Evolutionary conservation across 225 moss, liverwort and hornwort species (phyloP), one percentile per base, ranked within the genome.

Genomic region (Climacium dendroides): DNA sequence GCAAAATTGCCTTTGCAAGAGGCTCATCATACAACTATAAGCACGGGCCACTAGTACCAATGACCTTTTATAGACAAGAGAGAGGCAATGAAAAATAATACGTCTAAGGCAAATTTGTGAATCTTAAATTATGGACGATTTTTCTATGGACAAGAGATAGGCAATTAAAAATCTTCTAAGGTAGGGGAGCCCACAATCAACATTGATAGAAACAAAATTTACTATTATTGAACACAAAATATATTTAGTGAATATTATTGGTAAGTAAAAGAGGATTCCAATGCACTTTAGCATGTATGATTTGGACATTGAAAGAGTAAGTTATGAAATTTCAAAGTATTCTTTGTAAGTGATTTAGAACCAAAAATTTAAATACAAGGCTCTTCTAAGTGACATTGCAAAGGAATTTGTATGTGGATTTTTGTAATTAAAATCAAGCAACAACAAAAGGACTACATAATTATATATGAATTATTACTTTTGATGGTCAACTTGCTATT

Each of bases 281-380:
- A 19, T 0, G 0, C 19, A 48, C 7, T 30, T 30, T 48, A 48
- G 19, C 1, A 32, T 32, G 32, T 13, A 74, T 50, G 12, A 48
- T 30, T 74, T 74, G 12, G 8, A 50, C 13, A 34, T 7, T 0
- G 1, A 0, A 50, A 19, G 8, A 50, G 3, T 32, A 32, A 32
- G 32, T 50, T 50, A 19, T 32, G 19, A 10, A 12, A 50, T 19
- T 50, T 50, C 6, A 32, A 50, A 32, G 11, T 50, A 50, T 20
- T 74, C 2, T 32, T 74, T 74, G 3, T 72, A 32, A 2, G 10
- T 34, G 26, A 71, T 43, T 43, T 0, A 15, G 4, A 12, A 19
- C 1, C 0, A 6, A 45, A 45, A 72, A 28, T 14, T 0, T n/a
- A n/a, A 3, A 29, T 10, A 72, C 1, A 0, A 20, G 7, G 1